A percentile compares a stretch with the other conserved stretches of the same genome.
Conservation (phyloP, 108 stramenopile species). For the Skeletonema potamos region DNA sequence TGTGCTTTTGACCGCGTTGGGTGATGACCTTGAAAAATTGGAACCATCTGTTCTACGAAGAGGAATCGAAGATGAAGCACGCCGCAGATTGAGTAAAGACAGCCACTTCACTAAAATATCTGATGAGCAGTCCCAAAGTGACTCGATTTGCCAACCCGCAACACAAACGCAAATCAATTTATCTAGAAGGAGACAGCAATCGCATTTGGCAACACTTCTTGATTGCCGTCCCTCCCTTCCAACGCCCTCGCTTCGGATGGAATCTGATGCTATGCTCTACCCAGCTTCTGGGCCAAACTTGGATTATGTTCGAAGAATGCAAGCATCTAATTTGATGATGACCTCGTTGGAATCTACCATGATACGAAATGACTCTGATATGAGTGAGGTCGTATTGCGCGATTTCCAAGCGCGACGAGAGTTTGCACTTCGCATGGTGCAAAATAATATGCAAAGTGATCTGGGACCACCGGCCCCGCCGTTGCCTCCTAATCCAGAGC, state of each 20-base stretch:
- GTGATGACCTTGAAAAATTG: slow-evolving; percentile 15
- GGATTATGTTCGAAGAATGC: neutral
- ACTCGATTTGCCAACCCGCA: neutral
- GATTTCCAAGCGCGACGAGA: neutral
- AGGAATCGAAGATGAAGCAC: neutral
- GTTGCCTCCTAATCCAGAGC: neutral
- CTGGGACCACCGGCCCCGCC: neutral
- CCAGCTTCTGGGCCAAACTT: neutral
- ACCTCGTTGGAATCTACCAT: neutral
- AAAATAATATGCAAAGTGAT: neutral
- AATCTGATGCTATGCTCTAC: neutral
- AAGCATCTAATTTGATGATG: neutral
- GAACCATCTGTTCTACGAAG: neutral
- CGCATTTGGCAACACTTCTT: neutral
- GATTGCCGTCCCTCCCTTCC: neutral
- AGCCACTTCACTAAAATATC: neutral
- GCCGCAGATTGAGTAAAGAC: neutral
- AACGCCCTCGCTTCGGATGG: neutral
- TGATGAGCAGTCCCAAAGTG: too few species aligned
- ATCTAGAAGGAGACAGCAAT: neutral
- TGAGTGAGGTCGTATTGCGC: neutral
- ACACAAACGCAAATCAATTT: neutral
- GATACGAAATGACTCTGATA: neutral
- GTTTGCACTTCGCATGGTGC: neutral
- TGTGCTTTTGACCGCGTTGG: slow-evolving; percentile 22